Evolutionary conservation across 176 grass and related monocot genomes (phyloP).

Genomic region (Thalia dealbata): DNA sequence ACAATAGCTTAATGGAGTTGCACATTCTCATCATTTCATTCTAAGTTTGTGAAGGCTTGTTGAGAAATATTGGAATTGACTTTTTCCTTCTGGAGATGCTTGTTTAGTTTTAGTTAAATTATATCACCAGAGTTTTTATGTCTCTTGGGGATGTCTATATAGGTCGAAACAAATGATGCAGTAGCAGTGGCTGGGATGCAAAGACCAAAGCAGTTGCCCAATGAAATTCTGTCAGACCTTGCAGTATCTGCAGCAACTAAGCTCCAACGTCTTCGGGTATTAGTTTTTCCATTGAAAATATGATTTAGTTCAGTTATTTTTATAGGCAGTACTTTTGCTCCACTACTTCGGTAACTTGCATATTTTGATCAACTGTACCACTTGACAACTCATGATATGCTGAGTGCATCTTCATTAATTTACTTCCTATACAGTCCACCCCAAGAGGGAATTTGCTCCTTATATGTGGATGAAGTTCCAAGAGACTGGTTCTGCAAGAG

Average conservation of each 20-base stretch:
- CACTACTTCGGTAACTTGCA: not conserved
- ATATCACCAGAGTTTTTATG: not conserved
- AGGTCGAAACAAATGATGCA: slow-evolving; percentile 87
- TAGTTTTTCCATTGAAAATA: slow-evolving; percentile 5
- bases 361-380: not conserved
- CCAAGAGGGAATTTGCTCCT: not conserved
- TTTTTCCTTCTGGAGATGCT: not conserved
- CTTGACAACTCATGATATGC: not conserved
- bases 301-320: not conserved
- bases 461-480: not conserved
- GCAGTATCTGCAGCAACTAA: slow-evolving; percentile 82
- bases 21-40: not conserved
- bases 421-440: not conserved
- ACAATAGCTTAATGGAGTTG: not conserved
- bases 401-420: not conserved
- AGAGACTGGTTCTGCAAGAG: not conserved
- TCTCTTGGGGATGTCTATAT: slow-evolving; percentile 17
- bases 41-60: not conserved
- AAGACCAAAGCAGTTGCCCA: slow-evolving; percentile 67
- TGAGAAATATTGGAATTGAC: not conserved
- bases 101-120: too few species aligned
- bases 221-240: slow-evolving; percentile 64
- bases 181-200: slow-evolving; percentile 58
- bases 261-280: slow-evolving; percentile 80
- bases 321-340: not conserved